phyloP scores from a whole-genome alignment of 306 rosid species.

The Dalbergia oliveri region DNA sequence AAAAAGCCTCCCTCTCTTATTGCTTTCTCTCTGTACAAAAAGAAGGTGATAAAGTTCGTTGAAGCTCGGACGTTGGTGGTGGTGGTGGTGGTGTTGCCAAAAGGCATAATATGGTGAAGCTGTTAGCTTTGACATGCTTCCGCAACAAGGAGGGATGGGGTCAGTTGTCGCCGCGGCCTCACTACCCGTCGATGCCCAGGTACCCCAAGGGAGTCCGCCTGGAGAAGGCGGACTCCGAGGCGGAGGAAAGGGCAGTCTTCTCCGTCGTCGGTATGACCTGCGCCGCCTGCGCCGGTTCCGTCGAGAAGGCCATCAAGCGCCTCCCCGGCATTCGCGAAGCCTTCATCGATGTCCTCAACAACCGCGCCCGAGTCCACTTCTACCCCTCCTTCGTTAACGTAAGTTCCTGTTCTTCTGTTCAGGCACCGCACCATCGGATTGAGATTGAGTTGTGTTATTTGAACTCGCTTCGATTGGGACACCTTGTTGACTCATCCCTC shows the following conservation, averaged over 20 bases:
- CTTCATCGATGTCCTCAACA: conserved; percentile 67
- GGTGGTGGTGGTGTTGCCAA: neutral
- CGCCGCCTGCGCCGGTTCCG: conserved; percentile 76
- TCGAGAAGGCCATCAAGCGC: conserved; percentile 74
- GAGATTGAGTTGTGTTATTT: too few species aligned
- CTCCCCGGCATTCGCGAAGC: conserved; percentile 75
- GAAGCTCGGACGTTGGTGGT: neutral
- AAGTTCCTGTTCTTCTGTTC: conserved; percentile 39
- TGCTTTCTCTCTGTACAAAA: too few species aligned
- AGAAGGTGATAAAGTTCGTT: neutral
- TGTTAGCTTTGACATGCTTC: conserved; percentile 57
- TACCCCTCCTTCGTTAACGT: conserved; percentile 64
- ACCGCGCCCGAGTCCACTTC: conserved; percentile 65
- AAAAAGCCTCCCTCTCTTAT: too few species aligned
- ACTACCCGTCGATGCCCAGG: conserved; percentile 73
- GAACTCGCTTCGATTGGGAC: too few species aligned
- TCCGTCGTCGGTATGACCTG: conserved; percentile 73
- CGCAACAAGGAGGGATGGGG: conserved; percentile 32
- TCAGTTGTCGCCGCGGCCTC: conserved; percentile 52
- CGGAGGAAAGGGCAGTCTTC: conserved; percentile 52
- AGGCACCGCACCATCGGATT: neutral
- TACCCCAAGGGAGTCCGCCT: conserved; percentile 57
- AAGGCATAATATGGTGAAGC: conserved; percentile 47
- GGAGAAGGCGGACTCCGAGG: neutral
- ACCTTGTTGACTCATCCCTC: too few species aligned